Percentiles rank a stretch among this genome's conserved stretches.
Conservation (phyloP, 2,329 filamentous ascomycete species). For the Madurella mycetomatis region DNA sequence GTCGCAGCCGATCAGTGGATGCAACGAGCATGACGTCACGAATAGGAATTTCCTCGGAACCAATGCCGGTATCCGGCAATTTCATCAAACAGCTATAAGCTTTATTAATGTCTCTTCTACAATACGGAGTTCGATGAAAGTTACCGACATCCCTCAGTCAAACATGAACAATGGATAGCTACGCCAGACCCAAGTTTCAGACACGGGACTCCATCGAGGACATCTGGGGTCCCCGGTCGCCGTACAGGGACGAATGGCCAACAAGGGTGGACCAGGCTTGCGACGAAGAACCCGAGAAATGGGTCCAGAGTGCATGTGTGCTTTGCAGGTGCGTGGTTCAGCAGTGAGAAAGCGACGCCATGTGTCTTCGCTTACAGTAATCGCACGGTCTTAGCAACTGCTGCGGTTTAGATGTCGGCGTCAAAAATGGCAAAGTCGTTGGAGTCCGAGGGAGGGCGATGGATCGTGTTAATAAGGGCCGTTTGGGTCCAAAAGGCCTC, state of each 20-base stretch:
- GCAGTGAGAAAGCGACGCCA: too few relatives aligned
- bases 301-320: conserved; percentile 37
- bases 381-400: conserved; percentile 30
- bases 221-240: conserved; percentile 24
- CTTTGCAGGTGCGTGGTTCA: conserved; percentile 31
- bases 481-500: conserved; percentile 34
- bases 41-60: too few relatives aligned
- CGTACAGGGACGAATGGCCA: conserved; percentile 35
- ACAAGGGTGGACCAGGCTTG: conserved; percentile 28
- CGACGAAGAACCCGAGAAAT: conserved; percentile 34
- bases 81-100: too few relatives aligned
- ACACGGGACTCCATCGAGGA: conserved; percentile 2
- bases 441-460: conserved; percentile 32
- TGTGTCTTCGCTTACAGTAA: too few relatives aligned
- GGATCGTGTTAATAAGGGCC: conserved; percentile 34
- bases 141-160: not conserved
- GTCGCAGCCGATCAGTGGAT: too few relatives aligned
- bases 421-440: conserved; percentile 34
- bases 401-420: conserved; percentile 34
- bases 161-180: not conserved
- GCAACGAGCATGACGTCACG: too few relatives aligned
- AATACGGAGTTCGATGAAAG: not conserved
- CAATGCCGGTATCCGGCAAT: too few relatives aligned
- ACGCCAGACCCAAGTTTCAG: not conserved
- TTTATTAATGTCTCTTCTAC: not conserved